Base-by-base conservation (phyloP, 495 filamentous ascomycete genomes). In the Daldinia childiae region DNA sequence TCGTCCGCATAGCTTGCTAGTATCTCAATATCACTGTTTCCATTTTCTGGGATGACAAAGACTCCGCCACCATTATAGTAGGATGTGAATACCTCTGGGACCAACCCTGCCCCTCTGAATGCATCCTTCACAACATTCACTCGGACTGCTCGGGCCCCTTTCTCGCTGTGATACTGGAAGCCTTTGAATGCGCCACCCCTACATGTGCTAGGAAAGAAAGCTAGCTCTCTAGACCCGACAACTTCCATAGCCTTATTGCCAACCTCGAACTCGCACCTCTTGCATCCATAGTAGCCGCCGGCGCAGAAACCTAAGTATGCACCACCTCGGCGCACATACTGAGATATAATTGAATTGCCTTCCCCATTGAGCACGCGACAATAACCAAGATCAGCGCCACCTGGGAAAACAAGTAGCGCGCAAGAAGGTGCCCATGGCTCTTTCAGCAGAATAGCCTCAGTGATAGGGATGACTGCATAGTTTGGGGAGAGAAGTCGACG, bases 1-100 rank as follows among this genome's bases (percentile, higher is more conserved):
- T 90, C 82, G 52, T 91, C 90, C 0, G 84, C 87, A 76, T 94
- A 99, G 68, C 86, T 91, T 14, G 95, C 95, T 24, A 99, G 81
- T 6, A 97, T 85, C 77, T 98, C 89, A 9, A 97, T 87, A 1
- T 89, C 90, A 69, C 83, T 77, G 43, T 89, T 86, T 36, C 82
- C 81, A 61, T 86, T 84, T 52, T 85, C 83, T 17, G 92, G 91
- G 81, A 95, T 90, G 9, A 96, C 91, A 83, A 97, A 99, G n/a
- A 96, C 89, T 9, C 96, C 94, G 2, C 95, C 95, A 3, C 95
- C 95, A 79, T 99, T 99, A 77, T 95, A 97, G 76, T 99, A 99
- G 11, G 87, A 90, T 50, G 83, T 82, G 72, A 98, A 94, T 0
- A 79, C 81, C 2, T 88, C 84, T 1, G 89, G 90, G 6, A 92